Evolutionary conservation across 495 filamentous ascomycete genomes (phyloP).

Genomic region (Talaromyces borbonicus): DNA sequence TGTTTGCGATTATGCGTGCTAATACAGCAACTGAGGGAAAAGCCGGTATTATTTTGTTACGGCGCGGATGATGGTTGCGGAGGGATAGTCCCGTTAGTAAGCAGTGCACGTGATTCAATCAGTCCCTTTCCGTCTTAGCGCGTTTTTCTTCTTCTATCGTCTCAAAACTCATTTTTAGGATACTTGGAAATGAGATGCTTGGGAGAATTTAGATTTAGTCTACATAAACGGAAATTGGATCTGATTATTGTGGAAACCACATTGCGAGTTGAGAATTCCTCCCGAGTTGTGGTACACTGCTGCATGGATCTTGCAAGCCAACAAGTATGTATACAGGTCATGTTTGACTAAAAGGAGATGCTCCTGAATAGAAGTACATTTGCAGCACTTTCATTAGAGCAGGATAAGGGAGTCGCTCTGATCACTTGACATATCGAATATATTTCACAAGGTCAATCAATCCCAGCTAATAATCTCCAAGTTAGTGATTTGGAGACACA

Average conservation of each 20-base stretch:
- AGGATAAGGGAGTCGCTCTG: no score
- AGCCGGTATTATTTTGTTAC: no score
- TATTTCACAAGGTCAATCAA: no score
- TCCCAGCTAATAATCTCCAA: conserved; percentile 36
- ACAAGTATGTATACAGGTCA: conserved; percentile 5
- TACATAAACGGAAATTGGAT: not conserved
- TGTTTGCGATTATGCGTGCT: no score
- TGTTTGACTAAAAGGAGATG: not conserved
- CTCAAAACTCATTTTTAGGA: not conserved
- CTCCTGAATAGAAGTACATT: not conserved
- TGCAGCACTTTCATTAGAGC: no score
- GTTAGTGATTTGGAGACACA: conserved; percentile 7
- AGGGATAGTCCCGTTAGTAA: not conserved
- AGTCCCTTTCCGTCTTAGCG: not conserved
- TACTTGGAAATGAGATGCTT: not conserved
- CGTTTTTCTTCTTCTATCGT: not conserved
- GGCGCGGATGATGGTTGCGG: conserved; percentile 3
- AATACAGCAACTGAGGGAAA: no score
- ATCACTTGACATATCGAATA: no score
- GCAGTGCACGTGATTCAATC: not conserved
- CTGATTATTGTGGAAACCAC: not conserved
- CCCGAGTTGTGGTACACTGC: no score
- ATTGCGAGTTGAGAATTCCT: not conserved
- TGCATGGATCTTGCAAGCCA: no score
- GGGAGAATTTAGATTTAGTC: not conserved